These are phyloP conservation scores for Taphrina deformans DNA, from an alignment of 1,139 yeast species.

Conservation along the genomic window DNA sequence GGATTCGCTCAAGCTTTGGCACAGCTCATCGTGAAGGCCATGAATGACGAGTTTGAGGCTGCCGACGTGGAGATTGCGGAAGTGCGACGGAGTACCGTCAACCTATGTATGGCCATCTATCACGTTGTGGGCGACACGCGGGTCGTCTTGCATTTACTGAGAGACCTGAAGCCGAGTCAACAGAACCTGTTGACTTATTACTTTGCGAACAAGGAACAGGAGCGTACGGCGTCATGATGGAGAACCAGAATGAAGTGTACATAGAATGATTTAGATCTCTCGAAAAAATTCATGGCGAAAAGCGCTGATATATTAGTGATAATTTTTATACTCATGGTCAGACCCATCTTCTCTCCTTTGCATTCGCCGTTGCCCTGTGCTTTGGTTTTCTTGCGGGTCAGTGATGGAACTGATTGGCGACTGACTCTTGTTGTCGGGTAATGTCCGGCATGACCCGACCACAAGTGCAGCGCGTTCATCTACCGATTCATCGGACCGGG, in stretches of 20 bases:
- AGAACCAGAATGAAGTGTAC: neutral
- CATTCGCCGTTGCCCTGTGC: neutral
- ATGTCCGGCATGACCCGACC: neutral
- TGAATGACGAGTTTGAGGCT: conserved; percentile 24
- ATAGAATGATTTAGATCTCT: neutral
- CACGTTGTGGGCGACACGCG: conserved; percentile 27
- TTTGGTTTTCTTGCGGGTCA: too few species aligned
- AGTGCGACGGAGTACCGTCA: conserved; percentile 33
- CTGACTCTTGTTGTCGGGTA: too few species aligned
- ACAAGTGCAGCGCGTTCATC: neutral
- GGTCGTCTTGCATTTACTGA: conserved; percentile 20
- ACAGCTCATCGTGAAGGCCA: conserved; percentile 25
- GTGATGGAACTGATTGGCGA: too few species aligned
- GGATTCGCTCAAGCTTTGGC: conserved; percentile 27
- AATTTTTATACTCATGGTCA: neutral
- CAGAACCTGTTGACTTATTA: conserved; percentile 35
- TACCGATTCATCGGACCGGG: too few species aligned
- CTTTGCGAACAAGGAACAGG: conserved; percentile 33
- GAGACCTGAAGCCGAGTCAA: conserved; percentile 29
- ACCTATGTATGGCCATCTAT: conserved; percentile 31
- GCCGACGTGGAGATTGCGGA: conserved; percentile 33
- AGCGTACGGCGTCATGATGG: neutral
- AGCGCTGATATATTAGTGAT: neutral
- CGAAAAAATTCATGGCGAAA: neutral
- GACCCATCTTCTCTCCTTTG: neutral